Evolutionary conservation across 352 stramenopile genomes (phyloP), one percentile per base, ranked within the genome.

Genomic region (Heterotrichella gracilis): DNA sequence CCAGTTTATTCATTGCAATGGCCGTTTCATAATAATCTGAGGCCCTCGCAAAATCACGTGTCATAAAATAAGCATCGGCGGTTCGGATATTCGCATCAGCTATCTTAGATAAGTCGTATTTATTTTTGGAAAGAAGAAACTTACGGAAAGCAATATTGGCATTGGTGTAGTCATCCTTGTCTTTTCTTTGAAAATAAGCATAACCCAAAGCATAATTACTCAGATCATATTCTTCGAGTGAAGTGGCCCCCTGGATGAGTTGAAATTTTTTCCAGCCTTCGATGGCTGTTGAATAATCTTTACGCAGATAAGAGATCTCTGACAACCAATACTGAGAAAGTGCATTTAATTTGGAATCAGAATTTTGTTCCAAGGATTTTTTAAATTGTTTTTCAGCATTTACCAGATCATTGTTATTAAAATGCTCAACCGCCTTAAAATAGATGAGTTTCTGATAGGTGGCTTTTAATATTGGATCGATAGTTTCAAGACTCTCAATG

Each of bases 331-430:
- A 53, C n/a, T 53, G 32, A 53, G 9, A 17, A 9, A 53, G n/a
- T 17, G 32, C 9, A 53, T 53, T 53, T 53, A 53, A 53, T 53
- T 53, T 53, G 9, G 32, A n/a, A 53, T 53, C 32, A 53, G 32
- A 17, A 53, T 53, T 53, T n/a, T 53, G 32, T 9, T 9, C 32
- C 32, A 53, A 17, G n/a, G 32, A 53, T n/a, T 53, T 53, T 53
- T 53, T 53, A 53, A 53, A 53, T n/a, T 53, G 32, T n/a, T 53
- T 53, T 53, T 53, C 32, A 53, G 32, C 32, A n/a, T 53, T 53
- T 9, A 53, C n/a, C 9, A 53, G 32, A 53, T 53, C 32, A n/a
- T n/a, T n/a, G 32, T 53, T 53, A 53, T 53, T 53, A 53, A 53
- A 53, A 53, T 53, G 32, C n/a, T 53, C 32, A 53, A 53, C 32